phyloP scores from a whole-genome alignment of 176 grass and related monocot species.

The Aegilops bicornis region DNA sequence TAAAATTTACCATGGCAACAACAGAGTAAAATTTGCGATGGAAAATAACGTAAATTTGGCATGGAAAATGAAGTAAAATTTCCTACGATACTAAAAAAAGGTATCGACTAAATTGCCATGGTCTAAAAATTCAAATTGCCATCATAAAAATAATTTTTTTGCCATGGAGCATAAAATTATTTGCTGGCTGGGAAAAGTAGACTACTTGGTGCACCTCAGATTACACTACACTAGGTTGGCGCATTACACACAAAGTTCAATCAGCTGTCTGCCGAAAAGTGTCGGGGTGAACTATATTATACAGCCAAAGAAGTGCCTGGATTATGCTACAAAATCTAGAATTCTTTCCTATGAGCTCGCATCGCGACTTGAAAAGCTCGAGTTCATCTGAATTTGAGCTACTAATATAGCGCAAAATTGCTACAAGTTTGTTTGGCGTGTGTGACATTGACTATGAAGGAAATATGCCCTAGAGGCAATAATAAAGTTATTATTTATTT shows the following conservation, averaged over 20 bases:
- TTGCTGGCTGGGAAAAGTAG: conserved; percentile 7
- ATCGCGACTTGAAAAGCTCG: not conserved
- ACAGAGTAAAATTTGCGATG: too few species aligned
- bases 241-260: not conserved
- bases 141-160: too few species aligned
- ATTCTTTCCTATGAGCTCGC: not conserved
- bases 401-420: not conserved
- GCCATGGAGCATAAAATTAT: too few species aligned
- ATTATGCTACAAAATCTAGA: conserved; percentile 5
- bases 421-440: not conserved
- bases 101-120: too few species aligned
- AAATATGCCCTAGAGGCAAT: too few species aligned
- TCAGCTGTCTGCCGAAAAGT: not conserved
- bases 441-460: not conserved
- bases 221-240: not conserved
- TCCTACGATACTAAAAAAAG: too few species aligned
- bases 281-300: not conserved
- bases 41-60: too few species aligned
- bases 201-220: conserved; percentile 19
- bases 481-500: too few species aligned
- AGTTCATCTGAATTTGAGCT: not conserved
- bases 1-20: too few species aligned
- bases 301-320: not conserved
- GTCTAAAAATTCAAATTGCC: too few species aligned
- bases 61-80: too few species aligned